Percentiles rank a stretch among this genome's conserved stretches.
Conservation (phyloP, 768 basidiomycete species). For the Mycena filopes region DNA sequence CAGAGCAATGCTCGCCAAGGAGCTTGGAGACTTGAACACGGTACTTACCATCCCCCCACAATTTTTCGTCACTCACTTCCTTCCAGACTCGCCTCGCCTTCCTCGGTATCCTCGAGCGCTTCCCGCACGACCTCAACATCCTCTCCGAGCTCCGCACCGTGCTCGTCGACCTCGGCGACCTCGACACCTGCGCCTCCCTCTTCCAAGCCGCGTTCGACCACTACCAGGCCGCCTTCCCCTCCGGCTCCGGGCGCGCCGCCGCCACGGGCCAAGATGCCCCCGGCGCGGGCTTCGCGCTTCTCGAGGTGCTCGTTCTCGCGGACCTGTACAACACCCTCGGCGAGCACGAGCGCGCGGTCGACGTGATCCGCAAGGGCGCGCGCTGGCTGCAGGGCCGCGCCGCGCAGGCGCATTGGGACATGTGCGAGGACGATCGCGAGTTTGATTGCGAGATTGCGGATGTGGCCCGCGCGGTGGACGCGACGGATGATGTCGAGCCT, state of each 20-base stretch:
- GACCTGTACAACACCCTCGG: conserved; percentile 83
- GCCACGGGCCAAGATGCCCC: conserved; percentile 37
- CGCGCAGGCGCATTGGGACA: conserved; percentile 82
- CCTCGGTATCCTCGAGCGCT: conserved; percentile 74
- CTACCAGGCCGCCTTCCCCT: conserved; percentile 63
- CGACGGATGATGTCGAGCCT: conserved; percentile 58
- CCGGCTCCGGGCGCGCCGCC: conserved; percentile 47
- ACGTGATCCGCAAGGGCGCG: conserved; percentile 77
- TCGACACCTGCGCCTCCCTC: conserved; percentile 69
- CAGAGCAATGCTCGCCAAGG: conserved; percentile 81
- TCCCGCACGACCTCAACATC: conserved; percentile 83
- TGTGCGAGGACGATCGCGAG: conserved; percentile 88
- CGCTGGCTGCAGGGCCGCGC: conserved; percentile 92
- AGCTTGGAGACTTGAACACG: conserved; percentile 74
- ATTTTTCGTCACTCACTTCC: background rate
- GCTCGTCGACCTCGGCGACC: conserved; percentile 78
- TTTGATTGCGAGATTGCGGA: conserved; percentile 64
- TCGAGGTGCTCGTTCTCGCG: conserved; percentile 85
- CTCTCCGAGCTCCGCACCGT: conserved; percentile 82
- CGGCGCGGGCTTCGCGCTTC: conserved; percentile 66
- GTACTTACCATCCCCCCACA: conserved; percentile 50
- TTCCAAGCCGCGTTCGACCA: conserved; percentile 81
- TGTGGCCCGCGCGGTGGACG: conserved; percentile 43
- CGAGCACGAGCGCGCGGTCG: conserved; percentile 74
- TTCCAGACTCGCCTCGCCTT: conserved; percentile 72